Base-by-base conservation (phyloP, 73 alveolate genomes). In the Stentor roeselii region DNA sequence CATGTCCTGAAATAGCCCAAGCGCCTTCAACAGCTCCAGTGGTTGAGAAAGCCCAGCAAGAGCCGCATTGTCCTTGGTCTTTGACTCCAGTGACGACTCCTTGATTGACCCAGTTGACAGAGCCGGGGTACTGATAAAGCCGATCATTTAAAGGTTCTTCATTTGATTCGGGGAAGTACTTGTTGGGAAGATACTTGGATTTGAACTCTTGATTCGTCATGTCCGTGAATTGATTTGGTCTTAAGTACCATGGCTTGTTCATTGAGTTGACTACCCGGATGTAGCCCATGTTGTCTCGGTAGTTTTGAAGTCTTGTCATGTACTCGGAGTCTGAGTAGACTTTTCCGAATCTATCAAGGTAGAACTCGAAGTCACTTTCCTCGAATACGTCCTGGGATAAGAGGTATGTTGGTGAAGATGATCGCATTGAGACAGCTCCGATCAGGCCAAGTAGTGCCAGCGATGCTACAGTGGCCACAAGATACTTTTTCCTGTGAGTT, bases 11-110 rank as follows among this genome's bases (percentile, higher is more conserved):
- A 75, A 84, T 59, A 82, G 42, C 60, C 75, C 86, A 86, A 60
- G 88, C 90, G 35, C 95, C 94, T 86, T 91, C 95, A 15, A 90
- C 40, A 36, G 78, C 90, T 30, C 97, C 97, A 11, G 86, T 90
- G 0, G 97, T 60, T 36, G 96, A 74, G 85, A 95, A 93, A 1
- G 98, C 97, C 96, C 97, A 95, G 84, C 97, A 89, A 11, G 95
- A 88, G 34, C 95, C 97, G 36, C 99, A 93, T 34, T 75, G 34
- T 32, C 95, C 95, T 87, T 95, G 92, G 82, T 95, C 90, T 61
- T 90, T 82, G 11, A 91, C 94, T 3, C 87, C 86, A 34, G 90
- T 39, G 15, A 93, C 95, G 2, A 50, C 89, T 0, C 95, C 95
- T 60, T 78, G 31, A 15, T 76, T 78, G 75, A 93, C 88, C 97